phyloP scores from a whole-genome alignment of 345 rosid genomes.

The Reutealis trisperma region DNA sequence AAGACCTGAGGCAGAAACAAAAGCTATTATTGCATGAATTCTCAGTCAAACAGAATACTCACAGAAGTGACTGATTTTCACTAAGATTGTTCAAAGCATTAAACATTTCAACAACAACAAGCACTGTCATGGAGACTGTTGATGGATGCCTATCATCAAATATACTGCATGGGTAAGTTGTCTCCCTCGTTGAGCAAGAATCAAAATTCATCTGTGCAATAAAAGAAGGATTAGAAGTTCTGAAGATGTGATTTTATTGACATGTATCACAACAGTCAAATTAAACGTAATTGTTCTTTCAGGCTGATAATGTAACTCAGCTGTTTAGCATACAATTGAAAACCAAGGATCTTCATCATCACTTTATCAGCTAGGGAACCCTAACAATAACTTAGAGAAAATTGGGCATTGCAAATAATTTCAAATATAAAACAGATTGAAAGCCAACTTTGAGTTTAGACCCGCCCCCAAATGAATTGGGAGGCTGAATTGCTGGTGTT shows the following conservation, averaged over 20 bases:
- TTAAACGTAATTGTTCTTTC: not conserved
- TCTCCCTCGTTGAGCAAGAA: slow-evolving; percentile 81
- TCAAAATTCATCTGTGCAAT: slow-evolving; percentile 94
- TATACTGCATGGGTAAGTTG: slow-evolving; percentile 86
- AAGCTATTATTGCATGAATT: not conserved
- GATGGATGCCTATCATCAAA: slow-evolving; percentile 97
- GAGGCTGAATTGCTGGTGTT: not conserved
- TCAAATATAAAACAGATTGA: not conserved
- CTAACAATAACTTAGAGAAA: not conserved
- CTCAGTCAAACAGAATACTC: slow-evolving; percentile 37
- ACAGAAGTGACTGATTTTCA: slow-evolving; percentile 96
- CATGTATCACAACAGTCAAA: not conserved
- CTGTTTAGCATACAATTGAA: not conserved
- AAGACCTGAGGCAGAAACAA: not conserved
- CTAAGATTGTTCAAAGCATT: slow-evolving; percentile 98
- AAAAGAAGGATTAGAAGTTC: slow-evolving; percentile 8
- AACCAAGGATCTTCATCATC: not conserved
- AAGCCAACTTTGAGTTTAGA: not conserved
- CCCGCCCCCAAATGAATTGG: not conserved
- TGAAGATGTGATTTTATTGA: not conserved
- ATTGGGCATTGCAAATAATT: not conserved
- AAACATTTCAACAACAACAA: slow-evolving; percentile 99
- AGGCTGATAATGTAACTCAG: not conserved
- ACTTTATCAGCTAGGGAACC: not conserved
- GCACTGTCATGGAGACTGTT: slow-evolving; percentile 96